A percentile compares a stretch with the other conserved stretches of the same genome.
phyloP scores from a whole-genome alignment of 1,284 basidiomycete genomes.

The Bjerkandera adusta region DNA sequence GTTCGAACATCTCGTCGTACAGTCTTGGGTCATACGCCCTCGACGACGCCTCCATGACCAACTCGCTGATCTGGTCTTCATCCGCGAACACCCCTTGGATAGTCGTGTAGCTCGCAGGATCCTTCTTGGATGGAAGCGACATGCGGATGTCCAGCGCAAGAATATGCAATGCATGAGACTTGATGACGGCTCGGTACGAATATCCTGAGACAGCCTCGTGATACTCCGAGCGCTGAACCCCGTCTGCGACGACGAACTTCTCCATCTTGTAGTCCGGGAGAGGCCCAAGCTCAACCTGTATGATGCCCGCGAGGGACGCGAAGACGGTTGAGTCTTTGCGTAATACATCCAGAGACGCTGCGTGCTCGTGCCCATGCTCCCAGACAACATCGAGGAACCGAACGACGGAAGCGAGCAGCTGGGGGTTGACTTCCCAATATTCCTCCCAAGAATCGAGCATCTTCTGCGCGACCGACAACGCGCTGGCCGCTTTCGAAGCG shows the following conservation, averaged over 20 bases:
- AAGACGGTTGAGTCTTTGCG: constrained; percentile 62
- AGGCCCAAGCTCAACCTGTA: constrained; percentile 63
- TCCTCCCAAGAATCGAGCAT: constrained; percentile 69
- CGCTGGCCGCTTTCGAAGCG: constrained; percentile 42
- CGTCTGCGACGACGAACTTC: constrained; percentile 45
- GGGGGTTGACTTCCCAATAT: constrained; percentile 74
- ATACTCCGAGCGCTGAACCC: constrained; percentile 51
- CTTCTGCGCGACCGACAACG: constrained; percentile 63
- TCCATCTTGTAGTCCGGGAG: constrained; percentile 60
- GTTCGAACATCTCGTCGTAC: constrained; percentile 54
- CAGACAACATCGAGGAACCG: constrained; percentile 82
- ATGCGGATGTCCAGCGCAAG: constrained; percentile 69
- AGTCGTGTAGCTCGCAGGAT: constrained; percentile 55
- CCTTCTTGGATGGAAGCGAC: constrained; percentile 42
- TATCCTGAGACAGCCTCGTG: constrained; percentile 63
- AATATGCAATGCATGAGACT: constrained; percentile 75
- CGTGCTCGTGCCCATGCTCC: constrained; percentile 81
- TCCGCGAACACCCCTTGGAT: constrained; percentile 56
- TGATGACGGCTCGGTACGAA: constrained; percentile 70
- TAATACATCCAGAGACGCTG: constrained; percentile 51
- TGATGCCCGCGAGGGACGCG: constrained; percentile 58
- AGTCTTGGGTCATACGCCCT: constrained; percentile 69
- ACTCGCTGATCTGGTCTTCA: constrained; percentile 58
- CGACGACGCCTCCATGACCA: constrained; percentile 63
- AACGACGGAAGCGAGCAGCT: constrained; percentile 73